Conservation (phyloP, 805 yeast species). For the Wickerhamomyces bovis region DNA sequence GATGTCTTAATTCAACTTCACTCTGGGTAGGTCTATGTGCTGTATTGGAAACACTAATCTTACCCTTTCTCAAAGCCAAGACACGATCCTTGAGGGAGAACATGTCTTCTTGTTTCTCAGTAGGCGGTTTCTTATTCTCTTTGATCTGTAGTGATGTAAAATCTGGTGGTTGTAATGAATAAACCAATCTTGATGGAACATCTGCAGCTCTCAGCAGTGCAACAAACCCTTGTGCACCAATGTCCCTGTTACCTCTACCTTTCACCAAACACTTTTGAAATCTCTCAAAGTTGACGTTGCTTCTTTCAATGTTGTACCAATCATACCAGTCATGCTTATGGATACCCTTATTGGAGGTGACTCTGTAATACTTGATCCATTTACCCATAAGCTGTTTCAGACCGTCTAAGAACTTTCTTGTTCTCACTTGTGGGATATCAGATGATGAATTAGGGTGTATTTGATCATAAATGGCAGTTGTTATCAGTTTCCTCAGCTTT, state of each 20-base stretch:
- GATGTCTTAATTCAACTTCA: conserved; percentile 37
- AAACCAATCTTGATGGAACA: conserved; percentile 66
- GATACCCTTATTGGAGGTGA: conserved; percentile 33
- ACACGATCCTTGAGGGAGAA: conserved; percentile 13
- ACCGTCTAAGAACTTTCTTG: conserved; percentile 72
- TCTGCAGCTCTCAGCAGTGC: conserved; percentile 66
- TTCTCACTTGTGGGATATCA: conserved; percentile 33
- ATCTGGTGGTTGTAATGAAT: conserved; percentile 89
- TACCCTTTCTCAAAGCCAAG: conserved; percentile 18
- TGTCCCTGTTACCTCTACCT: conserved; percentile 66
- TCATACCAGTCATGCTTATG: conserved; percentile 41
- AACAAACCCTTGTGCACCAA: conserved; percentile 85
- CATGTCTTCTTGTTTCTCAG: neutral
- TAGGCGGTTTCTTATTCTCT: neutral
- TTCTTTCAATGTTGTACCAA: conserved; percentile 16
- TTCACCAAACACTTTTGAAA: conserved; percentile 39
- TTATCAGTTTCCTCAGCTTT: conserved; percentile 39
- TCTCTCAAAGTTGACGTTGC: conserved; percentile 25
- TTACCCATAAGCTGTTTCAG: conserved; percentile 56
- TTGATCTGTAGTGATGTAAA: conserved; percentile 37
- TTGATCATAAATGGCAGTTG: conserved; percentile 40
- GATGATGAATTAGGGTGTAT: conserved; percentile 40
- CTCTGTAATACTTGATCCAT: conserved; percentile 53
- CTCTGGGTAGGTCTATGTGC: conserved; percentile 12
- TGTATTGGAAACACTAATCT: neutral